Base-by-base conservation (phyloP, 345 rosid species). In the Eucalyptus guilfoylei region DNA sequence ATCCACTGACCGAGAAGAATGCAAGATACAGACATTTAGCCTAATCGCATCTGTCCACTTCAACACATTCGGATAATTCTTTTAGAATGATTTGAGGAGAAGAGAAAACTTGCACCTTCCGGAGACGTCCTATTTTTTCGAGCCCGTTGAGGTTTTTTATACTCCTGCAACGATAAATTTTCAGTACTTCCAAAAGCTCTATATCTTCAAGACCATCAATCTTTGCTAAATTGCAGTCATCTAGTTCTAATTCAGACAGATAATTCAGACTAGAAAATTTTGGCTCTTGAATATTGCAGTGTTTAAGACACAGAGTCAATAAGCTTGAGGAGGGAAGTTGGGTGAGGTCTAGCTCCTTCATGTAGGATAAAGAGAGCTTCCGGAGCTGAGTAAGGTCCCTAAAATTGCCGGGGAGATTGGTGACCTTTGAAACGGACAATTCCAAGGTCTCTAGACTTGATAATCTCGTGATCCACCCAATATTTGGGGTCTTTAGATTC, bases 121-220 rank as follows among this genome's bases (percentile, higher is more conserved):
- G 1, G 1, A 49, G 52, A 49, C 8, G 3, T 1, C 0, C 0
- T 49, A 49, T 0, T 1, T 1, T 1, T 49, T 23, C 0, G 5
- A 54, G 26, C 28, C 0, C 60, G 0, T 54, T 4, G 2, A 54
- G 60, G 52, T 49, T 0, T 49, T 1, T 49, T 2, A 16, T 6
- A 0, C 19, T 0, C 0, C 0, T 16, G 21, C 52, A 2, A 0
- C 0, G 0, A 2, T 0, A 1, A 15, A 49, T 0, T 6, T 2
- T 16, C 54, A 49, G 8, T 21, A 49, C 21, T 49, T 6, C 54
- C 3, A 49, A 1, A 49, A 0, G 0, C 8, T 6, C 0, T 49
- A 15, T 16, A 49, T 49, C 2, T 49, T 3, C 0, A 1, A 16
- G 21, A 6, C 21, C 52, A 16, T 15, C 52, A 16, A 16, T 49